Percentiles rank a stretch among this genome's conserved stretches.
phyloP scores from a whole-genome alignment of 768 basidiomycete genomes.

The Tephrocybe sp. region DNA sequence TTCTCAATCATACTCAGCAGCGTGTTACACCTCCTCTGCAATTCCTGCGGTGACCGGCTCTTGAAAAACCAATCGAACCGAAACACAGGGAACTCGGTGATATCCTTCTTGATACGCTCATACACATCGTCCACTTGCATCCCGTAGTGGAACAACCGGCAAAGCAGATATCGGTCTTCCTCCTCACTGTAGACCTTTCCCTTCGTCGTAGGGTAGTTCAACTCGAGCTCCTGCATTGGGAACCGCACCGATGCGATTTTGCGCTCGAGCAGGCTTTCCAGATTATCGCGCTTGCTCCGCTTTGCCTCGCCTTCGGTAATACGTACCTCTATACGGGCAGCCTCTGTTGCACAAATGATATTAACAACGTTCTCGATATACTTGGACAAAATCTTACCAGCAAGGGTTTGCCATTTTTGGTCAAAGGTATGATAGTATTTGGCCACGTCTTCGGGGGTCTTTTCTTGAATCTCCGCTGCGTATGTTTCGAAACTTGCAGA shows the following conservation, averaged over 20 bases:
- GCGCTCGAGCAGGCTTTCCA: slow-evolving; percentile 72
- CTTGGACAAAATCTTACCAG: slow-evolving; percentile 50
- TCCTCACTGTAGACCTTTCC: slow-evolving; percentile 97
- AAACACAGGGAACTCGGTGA: slow-evolving; percentile 95
- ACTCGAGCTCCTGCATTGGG: slow-evolving; percentile 96
- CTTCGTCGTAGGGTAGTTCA: slow-evolving; percentile 94
- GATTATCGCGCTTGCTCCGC: slow-evolving; percentile 81
- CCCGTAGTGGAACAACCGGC: slow-evolving; percentile 87
- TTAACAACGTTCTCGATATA: background rate
- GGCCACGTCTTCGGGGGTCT: slow-evolving; percentile 75
- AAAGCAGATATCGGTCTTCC: slow-evolving; percentile 94
- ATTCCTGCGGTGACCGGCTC: slow-evolving; percentile 85
- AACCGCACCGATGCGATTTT: slow-evolving; percentile 84
- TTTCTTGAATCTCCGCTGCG: slow-evolving; percentile 82
- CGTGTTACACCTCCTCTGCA: slow-evolving; percentile 86
- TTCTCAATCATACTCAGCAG: slow-evolving; percentile 89
- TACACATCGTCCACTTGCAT: slow-evolving; percentile 89
- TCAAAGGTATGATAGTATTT: slow-evolving; percentile 83
- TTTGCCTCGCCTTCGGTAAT: slow-evolving; percentile 89
- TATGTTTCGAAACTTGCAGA: slow-evolving; percentile 66
- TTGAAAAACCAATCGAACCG: slow-evolving; percentile 99
- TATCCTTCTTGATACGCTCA: slow-evolving; percentile 94
- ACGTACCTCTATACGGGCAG: slow-evolving; percentile 78
- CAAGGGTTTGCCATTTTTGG: slow-evolving; percentile 84
- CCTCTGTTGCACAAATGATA: slow-evolving; percentile 45